Base-by-base conservation (phyloP, 1,139 yeast species). In the Saccharomyces hybrid region DNA sequence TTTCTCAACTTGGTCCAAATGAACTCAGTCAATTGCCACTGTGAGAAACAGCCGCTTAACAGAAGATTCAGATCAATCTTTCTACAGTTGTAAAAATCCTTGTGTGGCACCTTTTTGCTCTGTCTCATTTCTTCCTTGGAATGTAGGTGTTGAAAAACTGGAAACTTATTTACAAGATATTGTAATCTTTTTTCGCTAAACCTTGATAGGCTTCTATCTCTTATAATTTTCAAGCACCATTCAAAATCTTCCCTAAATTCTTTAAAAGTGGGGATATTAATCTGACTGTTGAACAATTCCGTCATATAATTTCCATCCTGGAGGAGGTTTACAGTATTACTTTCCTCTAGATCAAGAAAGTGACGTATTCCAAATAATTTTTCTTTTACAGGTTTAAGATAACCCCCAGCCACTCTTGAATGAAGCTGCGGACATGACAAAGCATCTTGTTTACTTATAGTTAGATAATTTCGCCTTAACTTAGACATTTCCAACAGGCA, bases 11-110 rank as follows among this genome's bases (percentile, higher is more conserved):
- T 53, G 2, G 9, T 2, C 16, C 26, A 20, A 4, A 53, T 46
- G 11, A 51, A 53, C 5, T 46, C 46, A 46, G 49, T 53, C 20
- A 53, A 27, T 27, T 49, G 51, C 20, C 32, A 34, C 5, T 29
- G 48, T 5, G 56, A 53, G n/a, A 53, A 51, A 27, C 54, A 53
- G 4, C 56, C 56, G 25, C 42, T 48, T 14, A 53, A 26, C 28
- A 48, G 23, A 13, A 53, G 34, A 42, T 53, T 48, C 20, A 25
- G n/a, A 48, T 53, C 56, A 6, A 51, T 48, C 38, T 53, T 53
- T 14, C 42, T 46, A 11, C 46, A 26, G 47, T 53, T 53, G 27
- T 53, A 53, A 31, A 53, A 53, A 53, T 53, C 56, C 34, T 41
- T 51, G 31, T 53, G 56, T 46, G 54, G 53, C 8, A 53, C 48